Evolutionary conservation across 352 stramenopile genomes (phyloP).

Genomic region (Phytophthora citricola): DNA sequence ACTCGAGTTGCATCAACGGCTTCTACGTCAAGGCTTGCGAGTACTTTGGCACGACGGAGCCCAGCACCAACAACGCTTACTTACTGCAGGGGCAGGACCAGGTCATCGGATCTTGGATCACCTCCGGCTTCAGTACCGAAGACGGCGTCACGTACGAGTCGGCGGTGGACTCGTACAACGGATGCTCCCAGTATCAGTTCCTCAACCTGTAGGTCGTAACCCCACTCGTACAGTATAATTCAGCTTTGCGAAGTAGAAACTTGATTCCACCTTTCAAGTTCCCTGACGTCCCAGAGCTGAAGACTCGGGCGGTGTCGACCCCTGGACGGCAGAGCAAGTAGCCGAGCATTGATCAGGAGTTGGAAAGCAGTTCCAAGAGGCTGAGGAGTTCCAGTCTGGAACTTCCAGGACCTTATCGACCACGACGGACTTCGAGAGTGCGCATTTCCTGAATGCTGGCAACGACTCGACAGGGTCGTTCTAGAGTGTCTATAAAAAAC

Average conservation of each 20-base stretch:
- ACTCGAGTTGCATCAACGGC: slow-evolving; percentile 56
- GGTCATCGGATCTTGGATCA: slow-evolving; percentile 71
- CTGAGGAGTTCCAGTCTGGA: no score
- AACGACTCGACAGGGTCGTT: no score
- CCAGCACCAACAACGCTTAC: slow-evolving; percentile 54
- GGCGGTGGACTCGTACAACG: slow-evolving; percentile 42
- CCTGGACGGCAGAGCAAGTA: no score
- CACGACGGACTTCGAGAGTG: no score
- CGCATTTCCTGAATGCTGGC: no score
- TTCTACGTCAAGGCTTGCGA: slow-evolving; percentile 71
- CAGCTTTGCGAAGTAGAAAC: neutral
- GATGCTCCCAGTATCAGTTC: slow-evolving; percentile 49
- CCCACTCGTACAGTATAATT: slow-evolving; percentile 1
- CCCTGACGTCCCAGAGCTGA: no score
- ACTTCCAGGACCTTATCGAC: no score
- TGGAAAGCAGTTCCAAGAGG: no score
- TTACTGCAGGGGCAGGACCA: slow-evolving; percentile 72
- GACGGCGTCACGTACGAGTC: slow-evolving; percentile 63
- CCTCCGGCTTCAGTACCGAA: slow-evolving; percentile 64
- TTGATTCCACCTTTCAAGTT: no score
- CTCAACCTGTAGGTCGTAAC: slow-evolving; percentile 31
- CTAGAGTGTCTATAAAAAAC: no score
- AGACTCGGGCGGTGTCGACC: no score
- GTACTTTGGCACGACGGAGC: slow-evolving; percentile 51
- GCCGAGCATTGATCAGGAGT: no score